Evolutionary conservation across 1,284 basidiomycete species (phyloP).

Genomic region (Ustilago lituana): DNA sequence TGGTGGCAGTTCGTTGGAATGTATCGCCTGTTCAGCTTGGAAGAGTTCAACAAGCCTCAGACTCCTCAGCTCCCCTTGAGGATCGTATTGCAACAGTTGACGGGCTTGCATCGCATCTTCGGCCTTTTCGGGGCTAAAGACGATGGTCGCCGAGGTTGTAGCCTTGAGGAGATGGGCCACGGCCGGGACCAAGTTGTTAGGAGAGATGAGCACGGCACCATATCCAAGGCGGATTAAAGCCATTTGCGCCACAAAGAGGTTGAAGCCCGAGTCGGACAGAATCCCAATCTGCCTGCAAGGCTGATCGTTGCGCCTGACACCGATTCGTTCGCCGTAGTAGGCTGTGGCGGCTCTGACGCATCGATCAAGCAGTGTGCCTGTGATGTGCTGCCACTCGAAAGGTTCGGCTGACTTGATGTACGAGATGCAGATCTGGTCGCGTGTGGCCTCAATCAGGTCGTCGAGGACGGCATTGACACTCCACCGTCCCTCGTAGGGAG

Average conservation of each 20-base stretch:
- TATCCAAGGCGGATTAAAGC: conserved; percentile 40
- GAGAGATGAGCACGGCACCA: conserved; percentile 41
- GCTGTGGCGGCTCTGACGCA: conserved; percentile 32
- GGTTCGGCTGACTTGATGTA: conserved; percentile 31
- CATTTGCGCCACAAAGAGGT: conserved; percentile 27
- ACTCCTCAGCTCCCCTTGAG: not conserved
- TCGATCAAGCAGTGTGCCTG: conserved; percentile 18
- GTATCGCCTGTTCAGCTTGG: conserved; percentile 4
- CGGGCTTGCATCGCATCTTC: conserved; percentile 3
- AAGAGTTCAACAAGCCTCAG: conserved; percentile 2
- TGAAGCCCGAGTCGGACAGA: conserved; percentile 20
- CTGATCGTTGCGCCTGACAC: conserved; percentile 11
- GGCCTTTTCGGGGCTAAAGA: conserved; percentile 9
- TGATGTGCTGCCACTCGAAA: conserved; percentile 39
- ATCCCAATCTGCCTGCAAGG: conserved; percentile 23
- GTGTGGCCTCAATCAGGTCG: conserved; percentile 3
- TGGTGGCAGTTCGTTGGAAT: conserved; percentile 9
- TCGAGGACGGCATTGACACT: conserved; percentile 39
- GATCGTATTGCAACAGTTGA: conserved; percentile 4
- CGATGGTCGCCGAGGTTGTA: conserved; percentile 6
- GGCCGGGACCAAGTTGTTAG: conserved; percentile 46
- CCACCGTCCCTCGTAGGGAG: conserved; percentile 20
- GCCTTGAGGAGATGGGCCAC: conserved; percentile 41
- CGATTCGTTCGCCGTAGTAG: conserved; percentile 25
- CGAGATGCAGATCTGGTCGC: conserved; percentile 18